phyloP scores from a whole-genome alignment of 2,329 filamentous ascomycete genomes.

The Diaporthe helianthi region DNA sequence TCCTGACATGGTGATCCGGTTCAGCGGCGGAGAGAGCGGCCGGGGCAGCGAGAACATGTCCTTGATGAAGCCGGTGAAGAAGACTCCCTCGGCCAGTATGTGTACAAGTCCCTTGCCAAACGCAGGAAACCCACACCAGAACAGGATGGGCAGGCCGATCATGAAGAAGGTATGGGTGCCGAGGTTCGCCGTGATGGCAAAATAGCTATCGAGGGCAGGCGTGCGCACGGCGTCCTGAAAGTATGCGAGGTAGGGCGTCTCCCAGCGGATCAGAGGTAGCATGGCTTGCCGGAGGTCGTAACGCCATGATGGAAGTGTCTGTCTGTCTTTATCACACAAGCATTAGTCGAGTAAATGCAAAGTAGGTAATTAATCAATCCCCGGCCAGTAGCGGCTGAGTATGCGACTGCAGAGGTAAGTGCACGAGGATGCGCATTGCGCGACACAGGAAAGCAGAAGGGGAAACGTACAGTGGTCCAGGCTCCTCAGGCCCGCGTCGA shows the following conservation, averaged over 20 bases:
- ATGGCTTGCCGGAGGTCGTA: slow-evolving; percentile 82
- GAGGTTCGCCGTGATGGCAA: slow-evolving; percentile 94
- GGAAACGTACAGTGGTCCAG: slow-evolving; percentile 75
- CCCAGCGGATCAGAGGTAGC: slow-evolving; percentile 88
- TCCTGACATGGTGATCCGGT: slow-evolving; percentile 96
- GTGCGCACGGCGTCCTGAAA: slow-evolving; percentile 82
- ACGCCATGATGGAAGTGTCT: slow-evolving; percentile 85
- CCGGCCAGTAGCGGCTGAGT: not conserved
- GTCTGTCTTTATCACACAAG: slow-evolving; percentile 67
- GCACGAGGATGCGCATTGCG: slow-evolving; percentile 1
- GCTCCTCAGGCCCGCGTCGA: slow-evolving; percentile 80
- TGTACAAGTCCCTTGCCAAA: slow-evolving; percentile 84
- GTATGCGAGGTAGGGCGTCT: slow-evolving; percentile 91
- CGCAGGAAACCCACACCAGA: slow-evolving; percentile 91
- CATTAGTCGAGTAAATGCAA: slow-evolving; percentile 20
- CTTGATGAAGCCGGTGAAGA: slow-evolving; percentile 92
- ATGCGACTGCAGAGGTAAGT: slow-evolving; percentile 24
- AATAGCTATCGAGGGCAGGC: slow-evolving; percentile 91
- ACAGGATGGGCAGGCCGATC: slow-evolving; percentile 90
- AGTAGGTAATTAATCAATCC: not conserved
- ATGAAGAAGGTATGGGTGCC: slow-evolving; percentile 99
- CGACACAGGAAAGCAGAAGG: not conserved
- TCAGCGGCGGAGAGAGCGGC: slow-evolving; percentile 87
- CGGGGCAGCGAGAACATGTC: slow-evolving; percentile 92
- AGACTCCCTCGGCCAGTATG: slow-evolving; percentile 79